Base-by-base conservation (phyloP, 805 yeast species). In the Brettanomyces sp. region DNA sequence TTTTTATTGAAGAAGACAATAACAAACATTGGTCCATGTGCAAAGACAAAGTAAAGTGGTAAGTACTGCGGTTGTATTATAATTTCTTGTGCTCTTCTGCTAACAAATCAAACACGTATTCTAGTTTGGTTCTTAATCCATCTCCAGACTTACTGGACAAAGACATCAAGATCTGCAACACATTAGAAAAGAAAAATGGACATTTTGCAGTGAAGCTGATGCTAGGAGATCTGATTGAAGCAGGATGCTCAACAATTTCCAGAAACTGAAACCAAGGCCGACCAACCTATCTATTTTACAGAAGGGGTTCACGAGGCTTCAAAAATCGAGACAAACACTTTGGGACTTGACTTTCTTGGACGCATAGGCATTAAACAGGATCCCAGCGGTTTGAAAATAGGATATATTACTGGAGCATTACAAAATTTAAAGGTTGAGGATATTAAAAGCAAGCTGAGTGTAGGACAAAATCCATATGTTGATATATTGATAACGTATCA, bases 401-500 rank as follows among this genome's bases (percentile, higher is more conserved):
- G 76, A 3, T 76, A 68, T 48, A 47, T 78, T 0, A 49, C 67
- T 1, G 73, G 73, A 2, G 38, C 56, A 5, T 52, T 69, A 11
- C 66, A 63, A 1, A 55, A 53, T 0, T 52, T 68, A 1, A 33
- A 49, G 3, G 32, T 37, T 3, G 53, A 49, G 4, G 46, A 52
- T n/a, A 38, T 63, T 4, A 28, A 28, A 28, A 28, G 32, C 32
- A 6, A 28, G 32, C 23, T 48, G 3, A 22, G 14, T 11, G 13
- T 30, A 1, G 45, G 47, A 4, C 62, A 60, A 32, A 48, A 49
- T 8, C 48, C 54, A 3, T 54, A 59, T 6, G 48, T 56, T n/a
- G 95, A 85, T 59, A 65, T 85, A 3, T 58, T 85, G 8, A 50
- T 85, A 1, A 72, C 82, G 0, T 69, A 69, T 44, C 71, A 74